These are phyloP conservation scores for Cordyceps sp. DNA, from an alignment of 2,329 filamentous ascomycete species.

Conservation along the genomic window DNA sequence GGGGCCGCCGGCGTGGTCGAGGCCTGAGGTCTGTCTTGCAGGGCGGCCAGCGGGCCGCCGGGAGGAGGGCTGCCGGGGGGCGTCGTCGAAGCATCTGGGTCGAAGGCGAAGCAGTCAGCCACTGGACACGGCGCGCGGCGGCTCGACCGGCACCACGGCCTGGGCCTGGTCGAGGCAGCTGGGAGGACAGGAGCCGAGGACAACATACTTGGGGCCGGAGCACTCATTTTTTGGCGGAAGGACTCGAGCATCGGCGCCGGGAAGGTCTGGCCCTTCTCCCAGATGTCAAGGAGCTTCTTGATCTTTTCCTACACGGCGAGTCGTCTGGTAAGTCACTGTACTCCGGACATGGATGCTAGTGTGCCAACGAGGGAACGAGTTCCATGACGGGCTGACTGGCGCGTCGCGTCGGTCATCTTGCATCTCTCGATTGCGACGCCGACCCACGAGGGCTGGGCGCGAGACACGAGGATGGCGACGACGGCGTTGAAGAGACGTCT, in stretches of 20 bases:
- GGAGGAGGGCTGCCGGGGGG: slow-evolving; percentile 46
- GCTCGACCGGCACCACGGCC: neutral
- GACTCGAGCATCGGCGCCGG: slow-evolving; percentile 59
- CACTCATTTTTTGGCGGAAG: slow-evolving; percentile 67
- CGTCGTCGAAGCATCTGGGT: slow-evolving; percentile 53
- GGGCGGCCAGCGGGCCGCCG: slow-evolving; percentile 22
- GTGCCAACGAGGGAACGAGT: no score
- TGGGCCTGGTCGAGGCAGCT: neutral
- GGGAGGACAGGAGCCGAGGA: neutral
- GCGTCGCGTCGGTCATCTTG: no score
- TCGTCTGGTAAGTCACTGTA: slow-evolving; percentile 22
- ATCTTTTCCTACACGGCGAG: slow-evolving; percentile 71
- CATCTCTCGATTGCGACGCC: no score
- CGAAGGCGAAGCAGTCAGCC: neutral
- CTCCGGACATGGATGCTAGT: neutral
- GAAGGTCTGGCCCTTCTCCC: slow-evolving; percentile 92
- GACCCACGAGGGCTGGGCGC: no score
- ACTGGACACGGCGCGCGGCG: no score
- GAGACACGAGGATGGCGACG: no score
- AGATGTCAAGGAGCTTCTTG: slow-evolving; percentile 84
- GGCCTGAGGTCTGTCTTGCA: slow-evolving; percentile 15
- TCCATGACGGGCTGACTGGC: no score
- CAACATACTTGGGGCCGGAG: slow-evolving; percentile 46
- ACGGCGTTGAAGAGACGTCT: no score
- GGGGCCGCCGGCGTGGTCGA: slow-evolving; percentile 25